Base-by-base conservation (phyloP, 495 filamentous ascomycete genomes). In the Penicillium angulare region DNA sequence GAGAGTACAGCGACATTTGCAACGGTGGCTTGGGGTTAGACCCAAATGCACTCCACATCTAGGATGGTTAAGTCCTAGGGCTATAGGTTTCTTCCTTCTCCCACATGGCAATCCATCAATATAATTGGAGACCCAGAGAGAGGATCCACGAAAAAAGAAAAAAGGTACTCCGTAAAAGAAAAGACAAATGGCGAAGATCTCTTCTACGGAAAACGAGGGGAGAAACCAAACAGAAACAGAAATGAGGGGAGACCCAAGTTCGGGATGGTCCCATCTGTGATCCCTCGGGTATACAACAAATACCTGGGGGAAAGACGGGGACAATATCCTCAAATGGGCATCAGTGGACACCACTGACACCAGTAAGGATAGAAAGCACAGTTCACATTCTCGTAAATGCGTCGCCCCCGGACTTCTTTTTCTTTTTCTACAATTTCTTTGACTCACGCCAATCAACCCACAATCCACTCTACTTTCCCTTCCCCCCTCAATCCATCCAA, bases 271-370 rank as follows among this genome's bases (percentile, higher is more conserved):
- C 5, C 38, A 23, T 39, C 43, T 51, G 53, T 58, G 50, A 51
- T 53, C 32, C 56, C 52, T 60, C 56, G 56, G 56, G 56, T 60
- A 60, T 36, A 50, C 38, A 17, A 43, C 22, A 22, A 8, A 9
- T 24, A n/a, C n/a, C n/a, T n/a, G n/a, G n/a, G n/a, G n/a, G n/a
- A n/a, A n/a, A n/a, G n/a, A n/a, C n/a, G n/a, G n/a, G n/a, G n/a
- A n/a, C n/a, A n/a, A n/a, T n/a, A n/a, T n/a, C n/a, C n/a, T n/a
- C n/a, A n/a, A n/a, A n/a, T n/a, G n/a, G n/a, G n/a, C n/a, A n/a
- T n/a, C n/a, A n/a, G n/a, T n/a, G n/a, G n/a, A n/a, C n/a, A n/a
- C n/a, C n/a, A n/a, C n/a, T n/a, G n/a, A n/a, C n/a, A n/a, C n/a
- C n/a, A n/a, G n/a, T n/a, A n/a, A n/a, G n/a, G n/a, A n/a, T n/a